Base-by-base conservation (phyloP, 208 protist genomes). In the Leishmania lainsoni region DNA sequence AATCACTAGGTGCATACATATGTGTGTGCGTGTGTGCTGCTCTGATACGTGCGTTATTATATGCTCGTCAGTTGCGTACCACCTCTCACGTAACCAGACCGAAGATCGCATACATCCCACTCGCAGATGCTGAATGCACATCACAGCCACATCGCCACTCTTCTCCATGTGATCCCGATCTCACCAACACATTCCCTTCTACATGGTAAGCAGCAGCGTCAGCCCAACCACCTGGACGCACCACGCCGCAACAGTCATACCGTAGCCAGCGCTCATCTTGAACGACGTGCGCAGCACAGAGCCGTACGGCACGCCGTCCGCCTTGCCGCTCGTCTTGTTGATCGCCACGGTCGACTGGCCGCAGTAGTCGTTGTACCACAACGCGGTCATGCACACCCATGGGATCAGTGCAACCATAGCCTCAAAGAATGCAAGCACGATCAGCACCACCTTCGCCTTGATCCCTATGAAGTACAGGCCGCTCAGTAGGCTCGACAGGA, bases 351-450 rank as follows among this genome's bases (percentile, higher is more conserved):
- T 58, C 10, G 29, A 70, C 51, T 20, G 56, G 61, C 84, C 78
- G 86, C 86, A 92, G 74, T 82, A 87, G 77, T 76, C 80, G 35
- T 79, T 32, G 76, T 84, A 65, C 82, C 84, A 84, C 72, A 93
- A 73, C n/a, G 73, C 83, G 2, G 87, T 91, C 87, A 91, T 93
- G 83, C 83, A 82, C 49, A 82, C 83, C 90, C 88, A 92, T 51
- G 90, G 88, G 54, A 91, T 86, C 69, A 93, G 82, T 42, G 84
- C 26, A 32, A 83, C 72, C 42, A 52, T 80, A 61, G 81, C 75
- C 80, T 87, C 68, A 2, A 83, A 26, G 1, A 83, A 61, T 45
- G 73, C 86, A 17, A 92, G 66, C 39, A 83, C 66, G 54, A 87
- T 71, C 59, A 87, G 79, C 39, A 74, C 26, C 20, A 71, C n/a